phyloP scores from a whole-genome alignment of 2,329 filamentous ascomycete species.

The Trichophyton rubrum region DNA sequence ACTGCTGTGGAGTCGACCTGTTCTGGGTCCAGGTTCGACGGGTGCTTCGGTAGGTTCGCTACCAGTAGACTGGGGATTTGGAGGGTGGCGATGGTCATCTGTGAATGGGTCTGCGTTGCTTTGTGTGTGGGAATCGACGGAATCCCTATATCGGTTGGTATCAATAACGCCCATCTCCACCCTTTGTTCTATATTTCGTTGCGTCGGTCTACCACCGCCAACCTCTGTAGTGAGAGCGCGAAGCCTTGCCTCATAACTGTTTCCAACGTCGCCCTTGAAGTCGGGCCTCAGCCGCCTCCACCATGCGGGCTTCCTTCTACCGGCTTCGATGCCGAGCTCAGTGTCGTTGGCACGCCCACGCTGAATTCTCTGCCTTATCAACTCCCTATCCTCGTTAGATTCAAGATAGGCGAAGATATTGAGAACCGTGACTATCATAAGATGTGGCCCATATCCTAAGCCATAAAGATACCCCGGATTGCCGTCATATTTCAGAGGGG shows the following conservation, averaged over 20 bases:
- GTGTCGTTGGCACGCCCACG: conserved; percentile 46
- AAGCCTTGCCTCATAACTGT: conserved; percentile 19
- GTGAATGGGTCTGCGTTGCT: conserved; percentile 6
- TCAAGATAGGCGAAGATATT: conserved; percentile 44
- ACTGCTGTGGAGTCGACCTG: not conserved
- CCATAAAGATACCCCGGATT: conserved; percentile 46
- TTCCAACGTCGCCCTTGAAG: conserved; percentile 15
- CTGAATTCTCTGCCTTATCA: conserved; percentile 51
- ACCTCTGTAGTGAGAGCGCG: conserved; percentile 25
- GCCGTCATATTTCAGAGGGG: conserved; percentile 44
- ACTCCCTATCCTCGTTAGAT: conserved; percentile 56
- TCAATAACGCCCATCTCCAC: conserved; percentile 31
- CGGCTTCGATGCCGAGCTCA: conserved; percentile 45
- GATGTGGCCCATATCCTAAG: conserved; percentile 49
- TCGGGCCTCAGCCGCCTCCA: conserved; percentile 39
- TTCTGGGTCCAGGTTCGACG: not conserved
- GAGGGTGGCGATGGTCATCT: conserved; percentile 1
- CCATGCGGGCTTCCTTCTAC: conserved; percentile 49
- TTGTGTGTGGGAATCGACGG: not conserved
- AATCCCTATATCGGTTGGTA: conserved; percentile 7
- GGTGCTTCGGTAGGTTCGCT: not conserved
- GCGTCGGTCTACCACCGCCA: conserved; percentile 21
- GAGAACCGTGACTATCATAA: conserved; percentile 37
- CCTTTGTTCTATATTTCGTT: conserved; percentile 18
- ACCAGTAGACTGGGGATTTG: not conserved